Base-by-base conservation (phyloP, 2,329 filamentous ascomycete species). In the Aureobasidium leucospermi region DNA sequence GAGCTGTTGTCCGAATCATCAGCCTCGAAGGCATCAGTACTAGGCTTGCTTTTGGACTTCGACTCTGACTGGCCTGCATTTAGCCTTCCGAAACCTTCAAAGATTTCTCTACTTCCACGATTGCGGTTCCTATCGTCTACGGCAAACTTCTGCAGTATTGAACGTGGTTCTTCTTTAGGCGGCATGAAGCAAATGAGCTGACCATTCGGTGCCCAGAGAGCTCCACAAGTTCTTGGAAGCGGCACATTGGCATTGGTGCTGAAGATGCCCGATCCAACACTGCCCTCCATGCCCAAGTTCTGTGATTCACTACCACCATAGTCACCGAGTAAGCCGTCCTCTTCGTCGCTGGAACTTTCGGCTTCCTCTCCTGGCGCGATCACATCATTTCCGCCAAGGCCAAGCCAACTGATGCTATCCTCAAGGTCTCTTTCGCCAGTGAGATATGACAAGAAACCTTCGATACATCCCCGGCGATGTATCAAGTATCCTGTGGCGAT, bases 331-430 rank as follows among this genome's bases (percentile, higher is more conserved):
- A 66, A 63, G 52, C 58, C 65, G 55, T 63, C 67, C 45, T 68
- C 67, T 60, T 76, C 74, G 60, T 74, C 75, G 66, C 89, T 95
- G 3, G 90, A 96, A 65, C 89, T 93, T 64, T 94, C 90, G 29
- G 61, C 67, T 39, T 61, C 59, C 16, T 61, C 63, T 39, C 48
- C 70, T 70, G 52, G 77, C 64, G 62, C 74, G 71, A 64, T 75
- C 66, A 58, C 83, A 7, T 88, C 85, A 64, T 85, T 80, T 13
- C 86, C 82, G 47, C 75, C 71, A 38, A 75, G 80, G 10, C 87
- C 83, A 47, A 77, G 73, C 49, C 75, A 70, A 59, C 65, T 66
- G 11, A 83, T 75, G 61, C 79, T 83, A 42, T 86, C 82, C 62
- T 85, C 79, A 5, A 86, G 71, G 58, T 73, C 76, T 60, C 79